phyloP scores from a whole-genome alignment of 2,329 filamentous ascomycete genomes.

The Amauroascus niger region DNA sequence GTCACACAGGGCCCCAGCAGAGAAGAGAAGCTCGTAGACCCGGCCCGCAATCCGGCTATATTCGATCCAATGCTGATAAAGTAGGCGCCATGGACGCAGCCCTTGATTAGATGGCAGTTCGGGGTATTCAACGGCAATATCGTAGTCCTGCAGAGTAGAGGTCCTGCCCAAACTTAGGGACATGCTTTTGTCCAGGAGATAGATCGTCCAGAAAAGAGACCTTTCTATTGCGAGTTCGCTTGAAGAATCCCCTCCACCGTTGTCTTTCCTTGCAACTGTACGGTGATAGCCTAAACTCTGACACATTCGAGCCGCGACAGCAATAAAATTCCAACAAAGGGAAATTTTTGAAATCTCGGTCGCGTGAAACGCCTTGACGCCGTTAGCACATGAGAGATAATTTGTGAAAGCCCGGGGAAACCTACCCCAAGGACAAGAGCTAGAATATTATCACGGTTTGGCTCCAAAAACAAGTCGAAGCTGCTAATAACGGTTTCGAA shows the following conservation, averaged over 20 bases:
- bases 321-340: slow-evolving; percentile 55
- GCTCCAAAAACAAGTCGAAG: slow-evolving; percentile 49
- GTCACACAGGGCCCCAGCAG: slow-evolving; percentile 25
- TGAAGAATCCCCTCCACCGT: slow-evolving; percentile 17
- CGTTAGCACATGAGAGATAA: slow-evolving; percentile 7
- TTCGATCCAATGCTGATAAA: slow-evolving; percentile 48
- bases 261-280: slow-evolving; percentile 21
- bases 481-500: slow-evolving; percentile 39
- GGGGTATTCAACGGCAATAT: slow-evolving; percentile 45
- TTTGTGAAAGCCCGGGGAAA: slow-evolving; percentile 21
- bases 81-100: slow-evolving; percentile 33
- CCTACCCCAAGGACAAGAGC: slow-evolving; percentile 47
- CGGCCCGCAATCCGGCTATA: slow-evolving; percentile 49
- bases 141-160: slow-evolving; percentile 50
- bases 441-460: slow-evolving; percentile 48
- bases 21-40: slow-evolving; percentile 51
- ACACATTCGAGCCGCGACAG: slow-evolving; percentile 50
- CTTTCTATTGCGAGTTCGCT: slow-evolving; percentile 24
- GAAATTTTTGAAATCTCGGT: slow-evolving; percentile 54
- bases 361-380: slow-evolving; percentile 47
- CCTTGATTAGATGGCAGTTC: slow-evolving; percentile 19
- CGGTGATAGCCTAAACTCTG: slow-evolving; percentile 55
- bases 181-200: slow-evolving; percentile 50
- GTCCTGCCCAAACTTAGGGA: slow-evolving; percentile 51
- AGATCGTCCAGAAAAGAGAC: slow-evolving; percentile 49